These are phyloP conservation scores for Calonectria naviculata DNA, from an alignment of 2,329 filamentous ascomycete genomes.

Conservation along the genomic window DNA sequence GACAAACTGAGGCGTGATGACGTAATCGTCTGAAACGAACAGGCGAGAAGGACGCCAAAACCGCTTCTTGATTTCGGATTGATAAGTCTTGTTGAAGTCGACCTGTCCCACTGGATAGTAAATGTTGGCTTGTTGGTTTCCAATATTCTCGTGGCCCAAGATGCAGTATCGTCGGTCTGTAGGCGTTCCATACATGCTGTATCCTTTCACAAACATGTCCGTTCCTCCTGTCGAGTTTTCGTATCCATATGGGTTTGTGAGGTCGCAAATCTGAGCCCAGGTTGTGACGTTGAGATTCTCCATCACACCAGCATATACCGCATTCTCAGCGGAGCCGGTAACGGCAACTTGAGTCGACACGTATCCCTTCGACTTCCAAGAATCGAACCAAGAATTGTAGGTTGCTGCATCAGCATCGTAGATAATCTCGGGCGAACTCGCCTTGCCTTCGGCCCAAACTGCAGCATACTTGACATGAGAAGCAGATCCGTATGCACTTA, in stretches of 20 bases:
- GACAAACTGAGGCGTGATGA: slow-evolving; percentile 27
- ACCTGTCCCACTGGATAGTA: background rate
- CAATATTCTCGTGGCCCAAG: slow-evolving; percentile 26
- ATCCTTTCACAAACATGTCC: slow-evolving; percentile 18
- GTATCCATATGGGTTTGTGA: background rate
- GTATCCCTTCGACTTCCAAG: slow-evolving; percentile 9
- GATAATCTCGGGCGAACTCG: slow-evolving; percentile 2
- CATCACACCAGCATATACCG: slow-evolving; percentile 23
- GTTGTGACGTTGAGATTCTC: slow-evolving; percentile 1
- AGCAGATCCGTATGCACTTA: slow-evolving; percentile 26
- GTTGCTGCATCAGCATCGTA: background rate
- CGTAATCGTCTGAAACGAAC: slow-evolving; percentile 28
- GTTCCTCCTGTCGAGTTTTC: background rate
- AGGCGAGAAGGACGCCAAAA: slow-evolving; percentile 27
- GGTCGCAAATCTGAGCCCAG: slow-evolving; percentile 26
- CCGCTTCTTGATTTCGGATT: slow-evolving; percentile 21
- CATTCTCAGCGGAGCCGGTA: slow-evolving; percentile 17
- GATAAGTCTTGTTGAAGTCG: background rate
- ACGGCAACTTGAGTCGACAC: slow-evolving; percentile 20
- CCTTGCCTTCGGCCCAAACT: slow-evolving; percentile 18
- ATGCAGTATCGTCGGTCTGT: slow-evolving; percentile 28
- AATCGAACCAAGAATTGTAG: slow-evolving; percentile 24
- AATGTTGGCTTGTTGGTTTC: slow-evolving; percentile 25
- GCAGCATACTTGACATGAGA: slow-evolving; percentile 24
- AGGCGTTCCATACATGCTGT: slow-evolving; percentile 28